Evolutionary conservation across 495 filamentous ascomycete genomes (phyloP).

Genomic region (Parachaetomium inaequale): DNA sequence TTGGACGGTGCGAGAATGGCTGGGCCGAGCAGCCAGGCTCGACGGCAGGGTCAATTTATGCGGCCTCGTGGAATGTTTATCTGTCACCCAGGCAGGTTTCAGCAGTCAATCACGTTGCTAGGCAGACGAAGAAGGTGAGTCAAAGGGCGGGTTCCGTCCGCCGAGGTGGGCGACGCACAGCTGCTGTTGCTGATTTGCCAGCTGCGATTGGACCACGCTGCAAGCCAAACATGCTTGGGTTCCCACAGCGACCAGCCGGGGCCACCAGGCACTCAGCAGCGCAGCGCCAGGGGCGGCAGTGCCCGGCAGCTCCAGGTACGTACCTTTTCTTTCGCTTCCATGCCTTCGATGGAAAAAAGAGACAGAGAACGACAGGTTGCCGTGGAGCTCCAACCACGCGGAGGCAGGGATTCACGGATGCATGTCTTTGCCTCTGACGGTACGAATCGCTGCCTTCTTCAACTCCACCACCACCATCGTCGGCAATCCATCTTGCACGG

Average conservation of each 20-base stretch:
- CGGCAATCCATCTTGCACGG: neutral
- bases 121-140: constrained; percentile 13
- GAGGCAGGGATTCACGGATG: neutral
- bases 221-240: constrained; percentile 21
- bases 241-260: constrained; percentile 20
- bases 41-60: constrained; percentile 11
- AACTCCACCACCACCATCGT: neutral
- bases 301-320: neutral
- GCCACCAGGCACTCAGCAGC: neutral
- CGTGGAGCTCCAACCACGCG: neutral
- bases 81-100: neutral
- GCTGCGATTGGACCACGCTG: constrained; percentile 20
- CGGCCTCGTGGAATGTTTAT: constrained; percentile 14
- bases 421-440: neutral
- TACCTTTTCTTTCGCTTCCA: too few species aligned
- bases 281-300: neutral
- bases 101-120: constrained; percentile 17
- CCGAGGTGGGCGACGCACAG: constrained; percentile 8
- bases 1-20: constrained; percentile 5
- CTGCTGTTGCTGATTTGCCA: neutral
- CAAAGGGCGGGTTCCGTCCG: constrained; percentile 1
- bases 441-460: neutral
- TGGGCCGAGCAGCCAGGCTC: constrained; percentile 1
- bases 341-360: too few species aligned
- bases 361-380: neutral